Evolutionary conservation across 352 stramenopile species (phyloP), one percentile per base, ranked within the genome.

Genomic region (Pythium dissotocum): DNA sequence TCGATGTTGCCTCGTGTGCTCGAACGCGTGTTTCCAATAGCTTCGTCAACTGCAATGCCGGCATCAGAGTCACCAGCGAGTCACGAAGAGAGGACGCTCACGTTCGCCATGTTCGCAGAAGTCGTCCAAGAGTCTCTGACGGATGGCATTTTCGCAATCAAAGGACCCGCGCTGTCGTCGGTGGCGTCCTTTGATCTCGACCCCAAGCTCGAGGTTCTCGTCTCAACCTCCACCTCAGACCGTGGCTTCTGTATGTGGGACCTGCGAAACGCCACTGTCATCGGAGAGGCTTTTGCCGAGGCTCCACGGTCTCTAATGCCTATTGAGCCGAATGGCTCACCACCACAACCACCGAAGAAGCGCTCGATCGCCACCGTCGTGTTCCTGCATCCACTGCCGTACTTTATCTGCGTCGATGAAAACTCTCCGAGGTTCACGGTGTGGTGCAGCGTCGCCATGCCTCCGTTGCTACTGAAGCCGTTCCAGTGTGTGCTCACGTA

Each of bases 161-260:
- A 46, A 14, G 40, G 16, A 2, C 49, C 66, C n/a, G 32, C 54
- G 2, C 33, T 69, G 4, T 56, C 67, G 0, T 60, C 61, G 4
- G 66, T 80, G 4, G 71, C 75, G 6, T 57, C 51, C n/a, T 74
- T 89, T 28, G 77, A 79, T 51, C 56, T 73, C 8, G 67, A 84
- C 44, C 40, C 52, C 4, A 56, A 72, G 6, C 46, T 75, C 8
- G 46, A 66, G 10, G 65, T 69, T 7, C 46, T 89, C 2, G 44
- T 83, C 21, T 76, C 78, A 7, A 63, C 70, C 2, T 87, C 77
- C 1, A 65, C 67, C 5, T 62, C 49, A 24, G 67, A 83, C 33
- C 66, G 59, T 0, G 75, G 58, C 0, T 84, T 87, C 48, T 87
- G 79, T 30, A 63, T 81, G 6, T 89, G 80, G 80, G 84, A 83